Base-by-base conservation (phyloP, 1,284 basidiomycete genomes). In the Ustilago bromivora region DNA sequence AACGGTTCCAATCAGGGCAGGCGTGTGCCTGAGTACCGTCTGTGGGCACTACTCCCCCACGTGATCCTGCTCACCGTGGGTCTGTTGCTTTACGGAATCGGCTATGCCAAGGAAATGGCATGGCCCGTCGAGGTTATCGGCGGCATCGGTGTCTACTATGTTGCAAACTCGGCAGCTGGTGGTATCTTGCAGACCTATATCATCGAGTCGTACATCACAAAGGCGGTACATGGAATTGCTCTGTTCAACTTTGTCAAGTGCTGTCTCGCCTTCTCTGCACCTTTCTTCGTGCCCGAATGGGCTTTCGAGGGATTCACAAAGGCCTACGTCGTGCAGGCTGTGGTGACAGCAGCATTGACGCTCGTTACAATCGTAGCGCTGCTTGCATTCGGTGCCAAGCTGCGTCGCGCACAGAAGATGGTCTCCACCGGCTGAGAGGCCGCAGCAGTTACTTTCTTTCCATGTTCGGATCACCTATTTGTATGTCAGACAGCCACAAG, bases 201-300 rank as follows among this genome's bases (percentile, higher is more conserved):
- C 34, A 76, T 87, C 66, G 87, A 87, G 69, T 72, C 71, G 40
- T 86, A 85, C 74, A 47, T 87, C 57, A 54, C 71, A 17, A 66
- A 78, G 41, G 77, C 80, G 0, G 84, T 85, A 66, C 84, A 86
- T 65, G 85, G 84, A 13, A 84, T 87, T 59, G 84, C 86, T 28
- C 82, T 84, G 38, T 87, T 86, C 77, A 84, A 83, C 66, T 86
- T 87, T 73, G 85, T 85, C 80, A 87, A 87, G 80, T 82, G 79
- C 63, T 78, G 83, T n/a, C 85, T 85, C 78, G 85, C 85, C 23
- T 87, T 87, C 52, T 81, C 78, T 0, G 81, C 84, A 15, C 79
- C 86, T 10, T 87, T 86, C 76, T 87, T 85, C 64, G 79, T 83
- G 9, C 81, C 83, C 38, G 66, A 76, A 40, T 87, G 86, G 86